Evolutionary conservation across 768 basidiomycete genomes (phyloP).

Genomic region (Amanita rubescens): DNA sequence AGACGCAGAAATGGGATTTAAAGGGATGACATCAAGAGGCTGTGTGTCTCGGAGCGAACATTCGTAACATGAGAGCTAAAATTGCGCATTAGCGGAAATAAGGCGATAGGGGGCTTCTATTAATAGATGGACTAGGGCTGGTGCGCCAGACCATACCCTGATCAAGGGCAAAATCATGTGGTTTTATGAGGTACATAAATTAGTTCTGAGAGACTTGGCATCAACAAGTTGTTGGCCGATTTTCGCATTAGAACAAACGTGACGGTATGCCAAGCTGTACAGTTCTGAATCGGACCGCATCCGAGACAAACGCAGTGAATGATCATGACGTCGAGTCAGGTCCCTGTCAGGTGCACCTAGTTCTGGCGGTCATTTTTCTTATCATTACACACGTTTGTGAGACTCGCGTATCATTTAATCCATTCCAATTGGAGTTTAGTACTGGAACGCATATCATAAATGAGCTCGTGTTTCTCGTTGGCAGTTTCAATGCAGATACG

Average conservation of each 20-base stretch:
- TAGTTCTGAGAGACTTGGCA: too few species aligned
- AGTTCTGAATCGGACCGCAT: not conserved
- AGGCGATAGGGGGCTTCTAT: not conserved
- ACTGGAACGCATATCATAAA: too few species aligned
- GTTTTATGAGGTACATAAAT: too few species aligned
- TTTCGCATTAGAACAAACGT: too few species aligned
- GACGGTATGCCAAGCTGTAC: too few species aligned
- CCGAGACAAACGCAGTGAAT: too few species aligned
- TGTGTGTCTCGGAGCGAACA: not conserved
- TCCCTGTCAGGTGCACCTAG: too few species aligned
- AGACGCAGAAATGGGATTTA: not conserved
- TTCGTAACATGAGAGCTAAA: not conserved
- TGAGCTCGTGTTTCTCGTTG: too few species aligned
- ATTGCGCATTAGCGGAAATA: not conserved
- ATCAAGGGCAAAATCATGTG: not conserved
- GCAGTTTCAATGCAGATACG: too few species aligned
- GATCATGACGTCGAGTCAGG: not conserved
- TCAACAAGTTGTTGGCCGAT: too few species aligned
- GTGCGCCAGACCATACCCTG: not conserved
- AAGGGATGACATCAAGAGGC: not conserved
- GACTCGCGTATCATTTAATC: not conserved
- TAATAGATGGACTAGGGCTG: not conserved
- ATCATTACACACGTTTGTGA: not conserved
- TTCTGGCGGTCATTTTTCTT: not conserved
- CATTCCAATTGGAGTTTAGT: too few species aligned